Evolutionary conservation across 768 basidiomycete species (phyloP).

Genomic region (Trametes cubensis): DNA sequence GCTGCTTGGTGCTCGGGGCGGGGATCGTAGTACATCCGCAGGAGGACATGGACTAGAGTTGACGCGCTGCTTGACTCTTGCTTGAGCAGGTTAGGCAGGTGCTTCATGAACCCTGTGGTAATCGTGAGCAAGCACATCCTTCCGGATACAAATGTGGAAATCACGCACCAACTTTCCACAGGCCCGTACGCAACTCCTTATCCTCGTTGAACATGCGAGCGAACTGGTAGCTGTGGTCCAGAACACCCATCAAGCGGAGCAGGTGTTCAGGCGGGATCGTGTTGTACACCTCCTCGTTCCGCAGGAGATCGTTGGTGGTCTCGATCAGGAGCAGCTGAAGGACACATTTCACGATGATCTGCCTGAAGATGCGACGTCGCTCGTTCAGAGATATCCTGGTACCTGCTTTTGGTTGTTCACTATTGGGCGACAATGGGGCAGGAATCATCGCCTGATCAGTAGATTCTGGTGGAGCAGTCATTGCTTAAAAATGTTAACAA

Average conservation of each 20-base stretch:
- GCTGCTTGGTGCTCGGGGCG: conserved; percentile 86
- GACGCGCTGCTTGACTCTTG: conserved; percentile 98
- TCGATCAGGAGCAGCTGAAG: conserved; percentile 95
- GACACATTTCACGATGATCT: conserved; percentile 99
- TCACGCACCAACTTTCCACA: conserved; percentile 98
- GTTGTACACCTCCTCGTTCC: conserved; percentile 88
- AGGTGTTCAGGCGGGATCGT: conserved; percentile 95
- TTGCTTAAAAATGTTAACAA: neutral
- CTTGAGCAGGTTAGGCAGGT: conserved; percentile 94
- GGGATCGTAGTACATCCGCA: conserved; percentile 92
- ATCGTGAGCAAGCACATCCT: neutral
- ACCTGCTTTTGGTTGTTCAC: conserved; percentile 52
- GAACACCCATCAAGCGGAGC: conserved; percentile 89
- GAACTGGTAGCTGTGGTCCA: conserved; percentile 98
- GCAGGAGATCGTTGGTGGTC: conserved; percentile 92
- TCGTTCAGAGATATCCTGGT: conserved; percentile 61
- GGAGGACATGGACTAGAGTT: conserved; percentile 87
- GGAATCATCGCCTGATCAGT: conserved; percentile 75
- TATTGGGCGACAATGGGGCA: conserved; percentile 83
- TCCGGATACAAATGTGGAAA: neutral
- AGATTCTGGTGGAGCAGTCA: conserved; percentile 49
- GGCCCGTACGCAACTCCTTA: conserved; percentile 91
- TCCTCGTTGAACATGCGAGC: conserved; percentile 98
- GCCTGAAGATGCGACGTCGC: conserved; percentile 89
- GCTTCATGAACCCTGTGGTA: conserved; percentile 93